Evolutionary conservation across 768 basidiomycete species (phyloP).

Genomic region (Lepiota subincarnata): DNA sequence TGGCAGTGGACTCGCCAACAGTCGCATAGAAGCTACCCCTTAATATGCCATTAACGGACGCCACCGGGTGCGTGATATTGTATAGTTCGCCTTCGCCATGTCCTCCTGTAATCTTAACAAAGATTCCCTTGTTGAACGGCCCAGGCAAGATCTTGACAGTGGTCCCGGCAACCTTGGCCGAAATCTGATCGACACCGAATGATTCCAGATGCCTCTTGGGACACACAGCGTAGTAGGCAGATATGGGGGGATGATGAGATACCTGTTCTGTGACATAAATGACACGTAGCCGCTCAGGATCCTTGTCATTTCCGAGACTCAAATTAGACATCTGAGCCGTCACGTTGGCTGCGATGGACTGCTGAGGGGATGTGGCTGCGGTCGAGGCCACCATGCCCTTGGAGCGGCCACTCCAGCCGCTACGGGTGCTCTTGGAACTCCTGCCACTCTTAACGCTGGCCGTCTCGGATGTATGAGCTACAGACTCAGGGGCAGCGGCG

Average conservation of each 20-base stretch:
- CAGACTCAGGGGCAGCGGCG: slow-evolving; percentile 15
- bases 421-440: slow-evolving; percentile 58
- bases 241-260: slow-evolving; percentile 95
- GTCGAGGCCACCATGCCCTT: slow-evolving; percentile 54
- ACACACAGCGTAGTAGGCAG: slow-evolving; percentile 75
- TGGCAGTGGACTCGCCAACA: slow-evolving; percentile 70
- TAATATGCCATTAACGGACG: slow-evolving; percentile 87
- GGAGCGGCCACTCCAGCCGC: slow-evolving; percentile 52
- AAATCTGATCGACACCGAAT: slow-evolving; percentile 87
- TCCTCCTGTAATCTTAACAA: slow-evolving; percentile 70
- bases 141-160: slow-evolving; percentile 82
- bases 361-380: slow-evolving; percentile 47
- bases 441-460: slow-evolving; percentile 55
- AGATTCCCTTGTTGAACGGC: slow-evolving; percentile 83
- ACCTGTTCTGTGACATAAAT: slow-evolving; percentile 90
- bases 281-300: slow-evolving; percentile 51
- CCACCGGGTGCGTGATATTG: slow-evolving; percentile 86
- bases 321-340: slow-evolving; percentile 59
- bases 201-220: slow-evolving; percentile 70
- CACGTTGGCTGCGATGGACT: slow-evolving; percentile 34
- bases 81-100: slow-evolving; percentile 77
- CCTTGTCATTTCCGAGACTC: slow-evolving; percentile 37
- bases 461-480: slow-evolving; percentile 38
- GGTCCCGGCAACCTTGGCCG: slow-evolving; percentile 88
- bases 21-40: slow-evolving; percentile 92